Conservation (phyloP, 805 yeast species). For the Wickerhamomyces strasburgensis region DNA sequence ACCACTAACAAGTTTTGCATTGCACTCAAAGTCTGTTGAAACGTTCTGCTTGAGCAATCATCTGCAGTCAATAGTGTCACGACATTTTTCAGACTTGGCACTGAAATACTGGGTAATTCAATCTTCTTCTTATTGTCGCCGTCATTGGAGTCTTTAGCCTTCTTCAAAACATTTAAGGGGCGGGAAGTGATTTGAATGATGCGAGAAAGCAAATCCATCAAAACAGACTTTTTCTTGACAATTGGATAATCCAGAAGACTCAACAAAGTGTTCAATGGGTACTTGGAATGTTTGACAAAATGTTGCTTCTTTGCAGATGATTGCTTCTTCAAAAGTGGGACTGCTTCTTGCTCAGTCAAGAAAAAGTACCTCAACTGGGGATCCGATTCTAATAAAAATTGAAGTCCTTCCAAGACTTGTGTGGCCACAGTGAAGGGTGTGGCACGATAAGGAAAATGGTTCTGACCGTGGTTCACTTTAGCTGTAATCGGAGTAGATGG, state of each 20-base stretch:
- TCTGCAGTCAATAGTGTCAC: slow-evolving; percentile 69
- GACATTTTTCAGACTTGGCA: slow-evolving; percentile 52
- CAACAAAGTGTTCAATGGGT: slow-evolving; percentile 69
- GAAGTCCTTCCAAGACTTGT: slow-evolving; percentile 72
- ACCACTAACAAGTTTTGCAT: slow-evolving; percentile 71
- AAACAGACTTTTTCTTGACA: slow-evolving; percentile 65
- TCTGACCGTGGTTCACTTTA: slow-evolving; percentile 44
- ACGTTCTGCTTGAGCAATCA: slow-evolving; percentile 80
- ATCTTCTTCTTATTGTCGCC: slow-evolving; percentile 23
- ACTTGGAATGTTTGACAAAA: slow-evolving; percentile 41
- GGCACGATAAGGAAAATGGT: slow-evolving; percentile 47
- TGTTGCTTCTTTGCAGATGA: slow-evolving; percentile 30
- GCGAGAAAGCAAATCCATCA: slow-evolving; percentile 73
- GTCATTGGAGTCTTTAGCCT: slow-evolving; percentile 30
- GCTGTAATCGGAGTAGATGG: slow-evolving; percentile 32
- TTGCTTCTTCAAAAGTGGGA: slow-evolving; percentile 32
- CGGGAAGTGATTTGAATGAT: slow-evolving; percentile 73
- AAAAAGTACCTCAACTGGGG: slow-evolving; percentile 68
- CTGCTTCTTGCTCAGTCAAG: slow-evolving; percentile 67
- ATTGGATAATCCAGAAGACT: slow-evolving; percentile 54
- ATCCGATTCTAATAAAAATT: slow-evolving; percentile 62
- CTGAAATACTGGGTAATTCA: slow-evolving; percentile 61
- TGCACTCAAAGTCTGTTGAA: slow-evolving; percentile 75
- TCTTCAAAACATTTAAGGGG: slow-evolving; percentile 55
- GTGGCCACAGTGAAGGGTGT: slow-evolving; percentile 69